Conservation (phyloP, 2,329 filamentous ascomycete genomes). For the Penicillium sp. region DNA sequence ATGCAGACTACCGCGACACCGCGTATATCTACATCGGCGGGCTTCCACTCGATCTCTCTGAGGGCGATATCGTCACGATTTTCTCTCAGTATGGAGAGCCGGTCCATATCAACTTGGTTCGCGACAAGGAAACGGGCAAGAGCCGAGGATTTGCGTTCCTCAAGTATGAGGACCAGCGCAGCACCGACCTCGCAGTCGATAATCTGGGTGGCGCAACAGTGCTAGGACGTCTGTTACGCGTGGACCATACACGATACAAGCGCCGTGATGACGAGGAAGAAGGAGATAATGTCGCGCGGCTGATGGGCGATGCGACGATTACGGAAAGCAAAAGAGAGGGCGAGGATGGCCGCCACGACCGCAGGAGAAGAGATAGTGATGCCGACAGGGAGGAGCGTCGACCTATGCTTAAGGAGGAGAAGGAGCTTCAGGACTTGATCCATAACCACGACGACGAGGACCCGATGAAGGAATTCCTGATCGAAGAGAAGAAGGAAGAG, state of each 20-base stretch:
- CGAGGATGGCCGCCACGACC: constrained; percentile 39
- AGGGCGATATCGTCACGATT: constrained; percentile 93
- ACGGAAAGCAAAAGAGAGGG: constrained; percentile 31
- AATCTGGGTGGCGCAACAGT: constrained; percentile 88
- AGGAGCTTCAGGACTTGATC: constrained; percentile 73
- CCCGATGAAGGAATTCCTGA: constrained; percentile 90
- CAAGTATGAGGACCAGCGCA: constrained; percentile 97
- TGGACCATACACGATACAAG: constrained; percentile 94
- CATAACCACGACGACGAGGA: constrained; percentile 89
- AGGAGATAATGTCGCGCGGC: constrained; percentile 50
- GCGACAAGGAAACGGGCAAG: constrained; percentile 96
- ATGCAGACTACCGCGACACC: constrained; percentile 95
- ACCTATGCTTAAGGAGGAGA: constrained; percentile 76
- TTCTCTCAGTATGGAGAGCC: constrained; percentile 98
- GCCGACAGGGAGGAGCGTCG: constrained; percentile 55
- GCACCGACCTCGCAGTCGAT: constrained; percentile 93
- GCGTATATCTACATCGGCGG: constrained; percentile 97
- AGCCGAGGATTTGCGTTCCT: constrained; percentile 93
- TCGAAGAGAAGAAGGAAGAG: constrained; percentile 90
- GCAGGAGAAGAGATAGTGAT: constrained; percentile 40
- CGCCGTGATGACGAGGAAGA: constrained; percentile 69
- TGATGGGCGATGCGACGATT: constrained; percentile 50
- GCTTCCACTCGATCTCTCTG: constrained; percentile 85
- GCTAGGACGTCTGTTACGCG: constrained; percentile 74
- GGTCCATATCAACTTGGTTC: constrained; percentile 84